These are phyloP conservation scores for Calonectria montana DNA, from an alignment of 2,329 filamentous ascomycete genomes.

Conservation along the genomic window DNA sequence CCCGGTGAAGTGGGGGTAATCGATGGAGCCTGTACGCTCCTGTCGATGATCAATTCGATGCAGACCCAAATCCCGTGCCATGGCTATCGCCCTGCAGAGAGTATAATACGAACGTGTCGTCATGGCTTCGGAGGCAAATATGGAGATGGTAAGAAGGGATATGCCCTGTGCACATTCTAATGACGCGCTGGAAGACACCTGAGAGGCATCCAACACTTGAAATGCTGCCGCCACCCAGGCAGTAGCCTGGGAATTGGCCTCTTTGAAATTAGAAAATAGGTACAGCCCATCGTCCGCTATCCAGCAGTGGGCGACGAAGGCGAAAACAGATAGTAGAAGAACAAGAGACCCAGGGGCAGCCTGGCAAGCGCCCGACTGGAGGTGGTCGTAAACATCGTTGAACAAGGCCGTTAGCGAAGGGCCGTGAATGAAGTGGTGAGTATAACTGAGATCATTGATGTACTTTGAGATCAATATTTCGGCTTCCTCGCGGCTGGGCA, in stretches of 20 bases:
- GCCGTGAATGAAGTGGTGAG: slow-evolving; percentile 47
- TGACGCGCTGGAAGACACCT: slow-evolving; percentile 41
- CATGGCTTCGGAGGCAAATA: slow-evolving; percentile 50
- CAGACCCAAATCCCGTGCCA: slow-evolving; percentile 45
- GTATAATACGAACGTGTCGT: slow-evolving; percentile 29
- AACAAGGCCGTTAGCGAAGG: slow-evolving; percentile 43
- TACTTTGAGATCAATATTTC: slow-evolving; percentile 46
- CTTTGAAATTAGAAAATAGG: slow-evolving; percentile 40
- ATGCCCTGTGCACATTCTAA: slow-evolving; percentile 53
- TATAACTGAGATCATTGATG: slow-evolving; percentile 42
- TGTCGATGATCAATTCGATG: slow-evolving; percentile 52
- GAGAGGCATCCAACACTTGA: slow-evolving; percentile 49
- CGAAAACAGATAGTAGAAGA: slow-evolving; percentile 45
- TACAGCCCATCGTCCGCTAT: slow-evolving; percentile 40
- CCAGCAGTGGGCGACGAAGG: slow-evolving; percentile 47
- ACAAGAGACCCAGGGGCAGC: slow-evolving; percentile 42
- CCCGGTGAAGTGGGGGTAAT: slow-evolving; percentile 35
- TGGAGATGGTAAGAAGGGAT: slow-evolving; percentile 50
- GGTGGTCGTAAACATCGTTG: slow-evolving; percentile 44
- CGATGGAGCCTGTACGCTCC: slow-evolving; percentile 23
- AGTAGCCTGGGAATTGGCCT: slow-evolving; percentile 43
- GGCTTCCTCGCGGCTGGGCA: slow-evolving; percentile 48
- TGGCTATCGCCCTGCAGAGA: slow-evolving; percentile 30
- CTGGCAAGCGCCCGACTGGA: slow-evolving; percentile 37
- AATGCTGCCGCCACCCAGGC: slow-evolving; percentile 50